Conservation (phyloP, 345 rosid genomes). For the Acer negundo region DNA sequence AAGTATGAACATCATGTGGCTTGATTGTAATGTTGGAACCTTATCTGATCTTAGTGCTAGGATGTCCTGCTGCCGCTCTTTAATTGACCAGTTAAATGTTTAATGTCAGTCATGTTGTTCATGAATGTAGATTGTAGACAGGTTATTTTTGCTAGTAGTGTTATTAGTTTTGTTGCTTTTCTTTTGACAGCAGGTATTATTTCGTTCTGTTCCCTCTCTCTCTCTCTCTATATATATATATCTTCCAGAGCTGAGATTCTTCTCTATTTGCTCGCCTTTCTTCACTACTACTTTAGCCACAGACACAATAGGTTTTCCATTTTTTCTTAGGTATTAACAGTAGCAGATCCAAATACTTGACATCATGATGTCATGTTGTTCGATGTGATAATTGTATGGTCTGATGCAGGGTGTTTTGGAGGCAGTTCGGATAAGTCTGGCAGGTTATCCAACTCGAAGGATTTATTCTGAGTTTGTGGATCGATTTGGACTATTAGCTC, state of each 20-base stretch:
- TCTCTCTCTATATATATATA: not conserved
- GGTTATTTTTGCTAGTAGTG: not conserved
- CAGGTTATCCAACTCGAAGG: conserved; percentile 96
- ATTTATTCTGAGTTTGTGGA: conserved; percentile 86
- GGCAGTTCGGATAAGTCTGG: conserved; percentile 97
- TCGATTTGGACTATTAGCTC: conserved; percentile 83
- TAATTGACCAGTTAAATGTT: not conserved
- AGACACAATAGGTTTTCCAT: not conserved
- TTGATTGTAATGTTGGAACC: not conserved
- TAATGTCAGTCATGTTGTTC: not conserved
- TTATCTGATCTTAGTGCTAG: not conserved
- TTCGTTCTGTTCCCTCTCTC: not conserved
- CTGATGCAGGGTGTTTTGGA: conserved; percentile 86
- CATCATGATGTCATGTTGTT: conserved; percentile 11
- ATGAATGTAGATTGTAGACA: not conserved
- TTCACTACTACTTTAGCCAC: too few relatives aligned
- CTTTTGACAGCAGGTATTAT: not conserved
- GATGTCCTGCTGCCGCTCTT: not conserved
- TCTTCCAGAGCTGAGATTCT: too few relatives aligned
- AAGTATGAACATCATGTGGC: not conserved
- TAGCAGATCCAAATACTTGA: not conserved
- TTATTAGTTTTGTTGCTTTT: not conserved
- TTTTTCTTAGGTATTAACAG: not conserved
- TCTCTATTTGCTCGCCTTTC: too few relatives aligned
- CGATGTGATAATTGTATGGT: conserved; percentile 13